Base-by-base conservation (phyloP, 176 grass and related monocot genomes). In the Aechmea fasciata region DNA sequence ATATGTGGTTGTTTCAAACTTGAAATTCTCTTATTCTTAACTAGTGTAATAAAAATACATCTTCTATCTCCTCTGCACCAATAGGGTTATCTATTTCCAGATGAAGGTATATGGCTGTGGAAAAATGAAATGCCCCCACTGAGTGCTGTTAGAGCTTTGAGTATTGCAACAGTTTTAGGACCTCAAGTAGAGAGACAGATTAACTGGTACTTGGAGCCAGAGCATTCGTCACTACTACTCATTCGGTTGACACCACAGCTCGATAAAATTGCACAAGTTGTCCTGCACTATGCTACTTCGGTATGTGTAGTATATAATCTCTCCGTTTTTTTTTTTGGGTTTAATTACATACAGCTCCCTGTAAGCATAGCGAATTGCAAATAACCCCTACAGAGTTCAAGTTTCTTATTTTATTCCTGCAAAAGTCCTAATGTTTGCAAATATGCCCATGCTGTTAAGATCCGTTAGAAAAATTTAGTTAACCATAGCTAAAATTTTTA, bases 21-120 rank as follows among this genome's bases (percentile, higher is more conserved):
- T 19, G 11, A 3, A 17, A 48, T 69, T 69, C n/a, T 57, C 3
- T 33, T 47, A 41, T 48, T 49, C 29, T 11, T 61, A 13, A 23
- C 57, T 59, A 12, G 28, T 9, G 4, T 61, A 18, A 9, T 10
- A 18, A 61, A 61, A 15, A 61, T 18, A 61, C 20, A 2, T 77
- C 47, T 69, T 85, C 49, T 71, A 50, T 48, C 65, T 83, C 79
- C 13, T 84, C 33, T 90, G 73, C 57, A 65, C 55, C 53, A 64
- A 79, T 71, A 96, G 93, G 93, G 86, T 76, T 83, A 97, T 85
- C 84, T 97, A 51, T 88, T 97, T 69, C 93, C 86, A 55, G 89
- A 92, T 33, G 89, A 97, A 90, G 86, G 82, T 75, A 81, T 97
- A 78, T 97, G 93, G 93, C 71, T 71, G 72, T 97, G 93, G 93